Evolutionary conservation across 108 stramenopile species (phyloP), one percentile per base, ranked within the genome.

Genomic region (Mediolabrus comicus): DNA sequence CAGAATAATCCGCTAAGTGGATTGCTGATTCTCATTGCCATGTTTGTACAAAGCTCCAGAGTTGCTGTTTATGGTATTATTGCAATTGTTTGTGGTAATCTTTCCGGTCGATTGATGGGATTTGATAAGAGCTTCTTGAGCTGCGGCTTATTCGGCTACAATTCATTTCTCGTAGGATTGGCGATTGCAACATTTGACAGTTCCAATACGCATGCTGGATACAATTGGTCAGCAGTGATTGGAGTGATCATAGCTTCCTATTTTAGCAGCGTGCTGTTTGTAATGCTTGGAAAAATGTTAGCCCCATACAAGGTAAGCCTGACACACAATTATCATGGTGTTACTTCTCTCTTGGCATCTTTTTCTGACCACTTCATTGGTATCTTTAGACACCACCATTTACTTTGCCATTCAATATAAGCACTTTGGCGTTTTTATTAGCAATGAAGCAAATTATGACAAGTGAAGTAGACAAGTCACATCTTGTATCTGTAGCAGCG

Each of bases 61-160:
- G 69, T 75, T 41, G 74, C 80, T 13, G 57, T 75, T 12, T 69
- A 81, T 59, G 80, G 80, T 17, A 49, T 71, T 8, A 65, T 81
- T 38, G 74, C 62, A n/a, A 31, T 71, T 7, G 27, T 81, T 26
- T 51, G 32, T 39, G 75, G 69, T 9, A 81, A 59, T 49, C 25
- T 62, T 3, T 13, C 64, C 30, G 80, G 74, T 14, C 30, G 70
- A 3, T 57, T 75, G 0, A 63, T 81, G 43, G 74, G 74, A 17
- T 81, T 75, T 71, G 80, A 71, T 16, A 59, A 66, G 19, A 30
- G 43, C 28, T 67, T 79, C 30, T 29, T 58, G 33, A 34, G 53
- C 7, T 76, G 61, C 17, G 80, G 80, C 12, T 19, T 81, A 5
- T 81, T 81, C 28, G 80, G 80, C 24, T 81, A 81, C 63, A 81